A percentile compares a stretch with the other conserved stretches of the same genome.
Evolutionary conservation across 208 protist species (phyloP).

Genomic region (Acanthamoeba castellanii): DNA sequence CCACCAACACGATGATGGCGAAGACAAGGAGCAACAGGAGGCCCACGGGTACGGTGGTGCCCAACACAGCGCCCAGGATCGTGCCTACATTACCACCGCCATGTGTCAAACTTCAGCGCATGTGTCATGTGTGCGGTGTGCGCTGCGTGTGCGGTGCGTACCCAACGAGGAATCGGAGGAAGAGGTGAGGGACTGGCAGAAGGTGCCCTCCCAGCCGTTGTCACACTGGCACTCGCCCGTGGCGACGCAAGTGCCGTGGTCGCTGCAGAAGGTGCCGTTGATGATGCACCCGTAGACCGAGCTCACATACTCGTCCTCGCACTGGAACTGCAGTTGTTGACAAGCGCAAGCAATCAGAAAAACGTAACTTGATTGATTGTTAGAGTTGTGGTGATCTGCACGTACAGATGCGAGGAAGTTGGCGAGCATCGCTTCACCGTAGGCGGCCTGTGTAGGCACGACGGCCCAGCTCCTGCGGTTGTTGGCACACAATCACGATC

Average conservation of each 20-base stretch:
- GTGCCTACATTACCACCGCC: not conserved
- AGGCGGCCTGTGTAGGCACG: not conserved
- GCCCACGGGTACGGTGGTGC: not conserved
- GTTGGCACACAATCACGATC: not conserved
- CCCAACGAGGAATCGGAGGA: not conserved
- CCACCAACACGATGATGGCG: not conserved
- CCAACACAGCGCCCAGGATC: not conserved
- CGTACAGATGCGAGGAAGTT: conserved; percentile 4
- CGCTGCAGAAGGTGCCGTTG: conserved; percentile 57
- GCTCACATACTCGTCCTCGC: not conserved
- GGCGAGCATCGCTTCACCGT: not conserved
- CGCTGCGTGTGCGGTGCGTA: not conserved
- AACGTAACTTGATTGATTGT: too few species aligned
- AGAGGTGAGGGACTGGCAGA: not conserved
- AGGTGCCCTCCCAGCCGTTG: not conserved
- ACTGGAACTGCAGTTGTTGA: not conserved
- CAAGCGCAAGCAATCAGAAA: too few species aligned
- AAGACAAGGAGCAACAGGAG: not conserved
- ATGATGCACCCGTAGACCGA: conserved; percentile 1
- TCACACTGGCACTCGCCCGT: not conserved
- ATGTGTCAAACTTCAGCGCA: not conserved
- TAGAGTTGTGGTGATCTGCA: too few species aligned
- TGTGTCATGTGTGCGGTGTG: not conserved
- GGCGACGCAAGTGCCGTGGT: not conserved
- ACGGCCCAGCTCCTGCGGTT: not conserved